Conservation (phyloP, 768 basidiomycete species). For the Phallus indusiatus region DNA sequence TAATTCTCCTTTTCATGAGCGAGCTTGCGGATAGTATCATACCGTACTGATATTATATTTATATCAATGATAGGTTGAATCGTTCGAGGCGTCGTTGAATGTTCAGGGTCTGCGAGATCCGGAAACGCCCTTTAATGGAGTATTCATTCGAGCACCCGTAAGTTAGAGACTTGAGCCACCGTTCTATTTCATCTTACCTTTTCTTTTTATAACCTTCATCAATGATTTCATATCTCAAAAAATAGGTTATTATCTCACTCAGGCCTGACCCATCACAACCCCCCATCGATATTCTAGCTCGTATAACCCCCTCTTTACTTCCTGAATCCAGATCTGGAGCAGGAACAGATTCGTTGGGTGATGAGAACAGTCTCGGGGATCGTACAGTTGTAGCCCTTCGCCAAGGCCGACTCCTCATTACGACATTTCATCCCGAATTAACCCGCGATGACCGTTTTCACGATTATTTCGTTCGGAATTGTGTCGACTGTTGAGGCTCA, state of each 20-base stretch:
- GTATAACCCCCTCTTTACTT: slow-evolving; percentile 47
- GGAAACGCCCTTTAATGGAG: slow-evolving; percentile 57
- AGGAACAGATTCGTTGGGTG: slow-evolving; percentile 28
- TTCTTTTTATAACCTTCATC: not conserved
- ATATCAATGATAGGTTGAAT: slow-evolving; percentile 56
- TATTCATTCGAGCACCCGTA: slow-evolving; percentile 94
- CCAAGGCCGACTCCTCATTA: slow-evolving; percentile 77
- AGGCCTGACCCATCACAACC: slow-evolving; percentile 33
- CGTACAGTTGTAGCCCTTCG: slow-evolving; percentile 73
- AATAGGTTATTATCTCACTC: slow-evolving; percentile 56
- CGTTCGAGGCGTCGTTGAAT: slow-evolving; percentile 72
- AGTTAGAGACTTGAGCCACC: slow-evolving; percentile 17
- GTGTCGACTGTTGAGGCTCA: slow-evolving; percentile 33
- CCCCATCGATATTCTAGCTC: slow-evolving; percentile 61
- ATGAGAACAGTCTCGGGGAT: slow-evolving; percentile 41
- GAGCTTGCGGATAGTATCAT: not conserved
- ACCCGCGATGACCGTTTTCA: slow-evolving; percentile 83
- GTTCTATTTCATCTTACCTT: not conserved
- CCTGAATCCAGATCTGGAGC: slow-evolving; percentile 13
- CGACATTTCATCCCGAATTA: slow-evolving; percentile 92
- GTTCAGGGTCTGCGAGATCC: slow-evolving; percentile 56
- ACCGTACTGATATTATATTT: not conserved
- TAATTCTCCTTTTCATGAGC: not conserved
- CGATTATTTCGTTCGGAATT: slow-evolving; percentile 78
- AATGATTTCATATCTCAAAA: not conserved